Evolutionary conservation across 768 basidiomycete genomes (phyloP), one percentile per base, ranked within the genome.

Genomic region (Candolleomyces efflorescens): DNA sequence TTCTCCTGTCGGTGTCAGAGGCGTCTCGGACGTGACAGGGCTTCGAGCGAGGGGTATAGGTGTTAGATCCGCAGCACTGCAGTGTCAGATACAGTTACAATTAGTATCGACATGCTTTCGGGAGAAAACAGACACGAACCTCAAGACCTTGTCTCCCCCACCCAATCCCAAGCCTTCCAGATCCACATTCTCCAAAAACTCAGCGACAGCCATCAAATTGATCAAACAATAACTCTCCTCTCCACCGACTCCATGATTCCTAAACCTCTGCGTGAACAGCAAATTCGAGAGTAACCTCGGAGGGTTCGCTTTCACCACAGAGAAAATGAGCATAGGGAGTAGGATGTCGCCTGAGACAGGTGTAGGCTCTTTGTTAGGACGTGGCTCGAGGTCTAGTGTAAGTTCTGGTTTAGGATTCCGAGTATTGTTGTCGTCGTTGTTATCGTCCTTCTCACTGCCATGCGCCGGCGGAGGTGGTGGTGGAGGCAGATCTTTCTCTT

Each of bases 181-280:
- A 73, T 98, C 94, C 37, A 98, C 93, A 67, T 94, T 92, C 73
- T 96, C 94, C 53, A 98, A 77, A 69, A 98, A 99, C 68, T 98
- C 95, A 1, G 91, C 92, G 5, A 96, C 94, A 11, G 96, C 96
- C 78, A 95, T 85, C 39, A 97, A 77, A 71, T 97, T 98, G 69
- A 98, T 90, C 41, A 96, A 79, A 58, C 94, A 98, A 65, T 94
- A 99, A 49, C 85, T 87, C 65, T 92, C 91, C 66, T 98, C 94
- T 2, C 94, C 94, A 0, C 86, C 84, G 2, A 82, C 67, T 1
- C 74, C 67, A 55, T 82, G 79, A 55, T 83, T 80, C 41, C 83
- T 65, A 64, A 85, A 87, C 26, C 85, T 74, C 63, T 87, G 78
- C 37, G 85, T 79, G 74, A 80, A 80, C 59, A 87, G 72, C 60